Evolutionary conservation across 2,329 filamentous ascomycete genomes (phyloP), one percentile per base, ranked within the genome.

Genomic region (Emergomyces orientalis): DNA sequence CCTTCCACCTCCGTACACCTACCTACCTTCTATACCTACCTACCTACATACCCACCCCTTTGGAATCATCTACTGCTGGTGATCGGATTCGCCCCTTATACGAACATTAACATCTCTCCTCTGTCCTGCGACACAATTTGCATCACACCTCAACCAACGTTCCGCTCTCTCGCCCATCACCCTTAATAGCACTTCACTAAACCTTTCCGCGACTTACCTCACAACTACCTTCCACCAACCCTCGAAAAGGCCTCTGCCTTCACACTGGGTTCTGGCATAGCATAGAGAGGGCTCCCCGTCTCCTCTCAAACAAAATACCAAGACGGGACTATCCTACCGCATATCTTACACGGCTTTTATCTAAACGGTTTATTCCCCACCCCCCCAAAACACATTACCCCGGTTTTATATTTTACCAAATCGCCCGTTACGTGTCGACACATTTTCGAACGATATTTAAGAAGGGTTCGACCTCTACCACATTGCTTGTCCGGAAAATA

Each of bases 281-380:
- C 60, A 59, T 66, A 62, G 34, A 64, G 55, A 65, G 57, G 64
- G 56, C 32, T 62, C 52, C 63, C 65, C 65, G 65, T 67, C 65
- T 60, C 65, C 65, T 67, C 63, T 61, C 52, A 19, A 59, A 59
- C 27, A 39, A 22, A 25, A 34, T n/a, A 19, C 43, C 63, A 67
- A 67, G 65, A 67, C 65, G 65, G 65, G 63, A 52, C 51, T 45
- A 59, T 57, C 60, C 60, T 61, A 52, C 49, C 51, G 64, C 60
- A 57, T 60, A 45, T 57, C 60, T 43, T 60, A 51, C 62, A 56
- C 59, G 63, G 65, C 62, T 65, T 63, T 58, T 62, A 59, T 58
- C 65, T 39, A 59, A 64, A 63, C 65, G 65, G 65, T 67, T 59
- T 63, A 63, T 58, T 65, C 47, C n/a, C n/a, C n/a, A n/a, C 64